phyloP scores from a whole-genome alignment of 2,329 filamentous ascomycete genomes.

The Cercospora citrullina region DNA sequence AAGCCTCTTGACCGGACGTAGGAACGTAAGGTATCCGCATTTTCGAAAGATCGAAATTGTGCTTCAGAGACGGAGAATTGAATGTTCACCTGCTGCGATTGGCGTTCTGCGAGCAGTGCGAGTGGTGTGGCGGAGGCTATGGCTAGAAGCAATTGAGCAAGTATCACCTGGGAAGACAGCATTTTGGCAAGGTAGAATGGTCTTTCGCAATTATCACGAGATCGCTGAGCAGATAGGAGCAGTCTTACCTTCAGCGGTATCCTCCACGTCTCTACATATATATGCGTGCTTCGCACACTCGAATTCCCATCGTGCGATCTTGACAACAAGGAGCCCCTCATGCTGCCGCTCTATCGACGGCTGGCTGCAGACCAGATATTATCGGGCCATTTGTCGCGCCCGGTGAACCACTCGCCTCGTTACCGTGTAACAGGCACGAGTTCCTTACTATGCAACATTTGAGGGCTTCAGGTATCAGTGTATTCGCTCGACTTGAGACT shows the following conservation, averaged over 20 bases:
- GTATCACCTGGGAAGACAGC: neutral
- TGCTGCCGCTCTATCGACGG: neutral
- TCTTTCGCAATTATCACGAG: neutral
- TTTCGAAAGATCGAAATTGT: slow-evolving; percentile 17
- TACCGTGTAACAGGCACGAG: neutral
- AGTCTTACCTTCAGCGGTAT: neutral
- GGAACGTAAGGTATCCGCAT: slow-evolving; percentile 12
- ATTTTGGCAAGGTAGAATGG: neutral
- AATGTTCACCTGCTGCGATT: slow-evolving; percentile 16
- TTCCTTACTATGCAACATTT: too few relatives aligned
- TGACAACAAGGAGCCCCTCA: neutral
- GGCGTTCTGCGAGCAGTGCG: slow-evolving; percentile 8
- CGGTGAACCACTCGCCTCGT: neutral
- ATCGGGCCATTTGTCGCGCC: neutral
- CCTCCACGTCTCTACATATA: neutral
- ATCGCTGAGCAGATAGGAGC: neutral
- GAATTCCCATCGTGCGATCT: neutral
- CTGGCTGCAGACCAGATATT: neutral
- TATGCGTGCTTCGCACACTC: neutral
- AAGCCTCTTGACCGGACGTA: slow-evolving; percentile 16
- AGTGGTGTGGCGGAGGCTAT: slow-evolving; percentile 12
- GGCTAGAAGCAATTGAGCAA: neutral
- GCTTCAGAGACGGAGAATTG: slow-evolving; percentile 15
- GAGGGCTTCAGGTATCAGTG: too few relatives aligned
- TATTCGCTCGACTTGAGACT: neutral